Conservation (phyloP, 148 eudicot species). For the Diospyros kaki region DNA sequence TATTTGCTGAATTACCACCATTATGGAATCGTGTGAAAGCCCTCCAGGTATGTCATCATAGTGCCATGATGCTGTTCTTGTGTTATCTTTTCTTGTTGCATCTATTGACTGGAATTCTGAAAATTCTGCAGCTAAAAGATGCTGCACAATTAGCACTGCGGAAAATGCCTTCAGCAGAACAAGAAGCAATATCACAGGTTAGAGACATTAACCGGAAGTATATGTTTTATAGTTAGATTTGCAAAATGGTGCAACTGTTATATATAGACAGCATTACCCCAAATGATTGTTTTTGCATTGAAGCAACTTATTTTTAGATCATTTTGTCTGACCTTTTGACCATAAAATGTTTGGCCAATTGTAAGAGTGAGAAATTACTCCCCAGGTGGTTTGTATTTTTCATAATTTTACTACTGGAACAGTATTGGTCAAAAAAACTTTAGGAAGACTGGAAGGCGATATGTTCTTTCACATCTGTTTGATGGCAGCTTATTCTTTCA, state of each 20-base stretch:
- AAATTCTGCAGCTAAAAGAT: conserved; percentile 62
- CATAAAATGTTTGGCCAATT: too few species aligned
- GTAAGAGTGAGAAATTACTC: too few species aligned
- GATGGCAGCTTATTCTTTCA: too few species aligned
- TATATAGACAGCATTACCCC: background rate
- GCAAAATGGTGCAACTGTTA: background rate
- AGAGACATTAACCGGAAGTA: conserved; percentile 7
- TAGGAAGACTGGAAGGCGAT: too few species aligned
- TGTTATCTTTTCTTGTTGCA: background rate
- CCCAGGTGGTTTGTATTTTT: background rate
- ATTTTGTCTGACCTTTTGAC: too few species aligned
- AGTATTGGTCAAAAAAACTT: too few species aligned
- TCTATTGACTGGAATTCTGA: conserved; percentile 5
- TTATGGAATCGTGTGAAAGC: conserved; percentile 78
- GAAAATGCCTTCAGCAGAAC: conserved; percentile 83
- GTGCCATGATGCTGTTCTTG: background rate
- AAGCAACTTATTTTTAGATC: background rate
- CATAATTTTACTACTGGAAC: background rate
- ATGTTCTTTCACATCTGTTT: too few species aligned
- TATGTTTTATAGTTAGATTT: background rate
- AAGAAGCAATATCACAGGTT: conserved; percentile 94
- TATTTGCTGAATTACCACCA: conserved; percentile 76
- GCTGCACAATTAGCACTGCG: conserved; percentile 92
- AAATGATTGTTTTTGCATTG: background rate
- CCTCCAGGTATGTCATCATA: conserved; percentile 43